Evolutionary conservation across 1,139 yeast species (phyloP), one percentile per base, ranked within the genome.

Genomic region (Arxiozyma slooffiae): DNA sequence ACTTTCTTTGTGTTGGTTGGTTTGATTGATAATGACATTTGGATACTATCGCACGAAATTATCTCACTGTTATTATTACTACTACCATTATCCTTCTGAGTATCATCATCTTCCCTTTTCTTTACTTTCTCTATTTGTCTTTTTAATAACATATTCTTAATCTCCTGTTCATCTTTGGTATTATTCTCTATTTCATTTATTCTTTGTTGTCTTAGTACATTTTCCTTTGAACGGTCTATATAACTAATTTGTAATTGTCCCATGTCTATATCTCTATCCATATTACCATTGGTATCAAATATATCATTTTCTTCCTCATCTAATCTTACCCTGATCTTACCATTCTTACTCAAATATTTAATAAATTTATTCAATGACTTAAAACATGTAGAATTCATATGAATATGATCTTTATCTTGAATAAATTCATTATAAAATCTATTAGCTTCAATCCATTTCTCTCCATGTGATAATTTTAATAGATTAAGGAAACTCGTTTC

Each of bases 331-430:
- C 73, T 67, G 9, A 85, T 78, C n/a, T 76, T 67, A 1, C 89
- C 87, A 26, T 72, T 69, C 23, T 74, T 71, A 1, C 82, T 85
- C 56, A 92, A 67, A 58, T 79, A 71, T 55, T 79, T 76, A n/a
- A 88, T 76, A 64, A 90, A 86, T 49, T 79, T 77, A 0, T 92
- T 77, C 41, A 94, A 68, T 5, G 85, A 78, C 3, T 76, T 66
- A 90, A 95, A 92, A 55, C 74, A 73, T 0, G 98, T 92, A 3
- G 97, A 82, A 63, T 88, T 89, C 84, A 92, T 80, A 65, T 92
- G 98, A 5, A 89, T 72, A 66, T 92, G 97, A 51, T 86, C 80
- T 60, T 80, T 79, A 63, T 89, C 87, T 56, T 78, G 78, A 49
- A 85, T 84, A 61, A 85, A 85, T 64, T 90, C 97, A 60, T 90